Base-by-base conservation (phyloP, 1,139 yeast species). In the Trichomonascaceae sp. region DNA sequence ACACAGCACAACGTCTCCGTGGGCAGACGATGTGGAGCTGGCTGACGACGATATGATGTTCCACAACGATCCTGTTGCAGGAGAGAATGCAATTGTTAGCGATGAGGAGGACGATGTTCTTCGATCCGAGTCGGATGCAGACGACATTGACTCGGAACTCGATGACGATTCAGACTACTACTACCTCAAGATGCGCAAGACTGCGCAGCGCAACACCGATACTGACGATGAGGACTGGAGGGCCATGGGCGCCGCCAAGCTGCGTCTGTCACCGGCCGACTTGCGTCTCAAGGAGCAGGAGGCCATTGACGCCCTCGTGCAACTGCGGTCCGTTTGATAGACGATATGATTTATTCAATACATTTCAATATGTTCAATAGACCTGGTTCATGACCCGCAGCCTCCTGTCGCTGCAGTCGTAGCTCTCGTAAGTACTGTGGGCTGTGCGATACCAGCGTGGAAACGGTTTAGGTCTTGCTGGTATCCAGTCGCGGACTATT, bases 221-320 rank as follows among this genome's bases (percentile, higher is more conserved):
- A 82, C 94, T 0, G 97, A 85, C 56, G 96, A 87, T 51, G 97
- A 85, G 54, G 96, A 85, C 57, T 85, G 97, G 97, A 81, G 76
- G 42, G 63, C 84, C 0, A 77, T 85, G 35, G 96, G 95, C 1
- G 84, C 95, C 0, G 77, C 53, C 26, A 48, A 57, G 22, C 45
- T 60, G 31, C 55, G 64, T n/a, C 20, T 28, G 9, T 28, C 28
- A n/a, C 14, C 17, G 18, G 13, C 13, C 27, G 11, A 4, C 32
- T 8, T 13, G 15, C n/a, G n/a, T 13, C 13, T 3, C 20, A 25
- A 54, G 27, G 63, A 58, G 41, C 54, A 49, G 40, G 62, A 56
- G 32, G 63, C 63, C 13, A 48, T 58, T 17, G 57, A 53, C 29
- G 63, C 63, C 3, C 45, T 58, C 20, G 63, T 58, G 4, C 59